Percentiles rank a stretch among this genome's conserved stretches.
These are phyloP conservation scores for Pseudocercospora pini-densiflorae DNA, from an alignment of 2,329 filamentous ascomycete species.

Conservation along the genomic window DNA sequence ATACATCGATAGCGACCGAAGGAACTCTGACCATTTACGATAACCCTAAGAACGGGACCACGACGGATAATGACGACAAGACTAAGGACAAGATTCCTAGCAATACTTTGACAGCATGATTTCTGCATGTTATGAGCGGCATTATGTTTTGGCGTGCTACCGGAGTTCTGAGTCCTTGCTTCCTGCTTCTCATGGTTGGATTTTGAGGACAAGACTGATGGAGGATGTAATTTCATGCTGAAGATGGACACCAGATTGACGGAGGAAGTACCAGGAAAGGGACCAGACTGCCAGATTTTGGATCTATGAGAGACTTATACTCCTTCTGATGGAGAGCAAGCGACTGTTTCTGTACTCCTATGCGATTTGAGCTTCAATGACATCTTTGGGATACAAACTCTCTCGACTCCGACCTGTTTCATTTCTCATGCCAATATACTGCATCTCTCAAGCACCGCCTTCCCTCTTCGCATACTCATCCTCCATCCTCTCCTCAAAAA, in stretches of 20 bases:
- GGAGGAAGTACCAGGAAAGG: background rate
- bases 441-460: slow-evolving; percentile 43
- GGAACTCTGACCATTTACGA: too few species aligned
- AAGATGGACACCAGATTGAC: background rate
- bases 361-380: background rate
- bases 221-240: background rate
- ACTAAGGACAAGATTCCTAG: too few species aligned
- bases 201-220: background rate
- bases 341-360: background rate
- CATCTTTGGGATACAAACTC: background rate
- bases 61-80: too few species aligned
- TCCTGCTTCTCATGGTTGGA: background rate
- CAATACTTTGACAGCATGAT: too few species aligned
- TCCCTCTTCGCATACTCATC: slow-evolving; percentile 52
- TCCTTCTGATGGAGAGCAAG: background rate
- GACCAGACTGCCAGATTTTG: background rate
- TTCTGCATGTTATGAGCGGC: too few species aligned
- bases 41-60: too few species aligned
- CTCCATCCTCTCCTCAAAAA: slow-evolving; percentile 49
- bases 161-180: background rate
- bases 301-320: background rate
- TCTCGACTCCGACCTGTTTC: background rate
- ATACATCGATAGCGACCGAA: too few species aligned
- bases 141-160: too few species aligned
- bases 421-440: background rate